Conservation (phyloP, 2,329 filamentous ascomycete species). For the Neofusicoccum laricinum region DNA sequence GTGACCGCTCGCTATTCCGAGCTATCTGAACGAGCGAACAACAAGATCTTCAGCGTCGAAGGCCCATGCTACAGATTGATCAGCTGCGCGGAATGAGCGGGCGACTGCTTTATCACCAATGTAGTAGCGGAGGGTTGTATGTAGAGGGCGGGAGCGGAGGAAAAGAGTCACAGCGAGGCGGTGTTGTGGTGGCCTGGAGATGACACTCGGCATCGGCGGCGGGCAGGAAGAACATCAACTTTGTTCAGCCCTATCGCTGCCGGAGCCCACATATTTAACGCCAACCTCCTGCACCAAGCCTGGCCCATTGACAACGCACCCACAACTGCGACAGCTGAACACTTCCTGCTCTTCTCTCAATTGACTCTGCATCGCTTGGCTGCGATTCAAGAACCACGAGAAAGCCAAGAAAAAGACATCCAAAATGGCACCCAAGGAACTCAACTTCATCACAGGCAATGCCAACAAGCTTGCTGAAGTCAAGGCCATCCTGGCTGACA, state of each 20-base stretch:
- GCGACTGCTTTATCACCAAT: neutral
- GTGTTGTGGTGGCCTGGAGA: slow-evolving; percentile 7
- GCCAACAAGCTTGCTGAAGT: slow-evolving; percentile 91
- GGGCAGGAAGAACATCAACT: slow-evolving; percentile 9
- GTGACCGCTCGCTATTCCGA: neutral
- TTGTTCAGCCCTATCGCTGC: slow-evolving; percentile 11
- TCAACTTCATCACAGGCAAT: slow-evolving; percentile 98
- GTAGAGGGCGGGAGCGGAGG: neutral
- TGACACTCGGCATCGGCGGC: neutral
- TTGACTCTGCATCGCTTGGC: neutral
- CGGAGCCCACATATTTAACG: neutral
- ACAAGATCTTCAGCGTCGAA: neutral
- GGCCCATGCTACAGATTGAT: neutral
- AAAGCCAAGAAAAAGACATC: neutral
- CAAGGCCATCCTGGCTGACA: slow-evolving; percentile 74
- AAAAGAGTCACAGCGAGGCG: slow-evolving; percentile 4
- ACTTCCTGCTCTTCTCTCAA: neutral
- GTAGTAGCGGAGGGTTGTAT: neutral
- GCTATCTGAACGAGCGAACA: neutral
- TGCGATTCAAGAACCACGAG: slow-evolving; percentile 17
- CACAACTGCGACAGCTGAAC: neutral
- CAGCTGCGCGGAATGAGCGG: neutral
- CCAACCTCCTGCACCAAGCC: neutral
- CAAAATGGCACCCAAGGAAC: slow-evolving; percentile 48
- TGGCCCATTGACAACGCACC: neutral